Conservation (phyloP, 768 basidiomycete species). For the Amanita phalloides region DNA sequence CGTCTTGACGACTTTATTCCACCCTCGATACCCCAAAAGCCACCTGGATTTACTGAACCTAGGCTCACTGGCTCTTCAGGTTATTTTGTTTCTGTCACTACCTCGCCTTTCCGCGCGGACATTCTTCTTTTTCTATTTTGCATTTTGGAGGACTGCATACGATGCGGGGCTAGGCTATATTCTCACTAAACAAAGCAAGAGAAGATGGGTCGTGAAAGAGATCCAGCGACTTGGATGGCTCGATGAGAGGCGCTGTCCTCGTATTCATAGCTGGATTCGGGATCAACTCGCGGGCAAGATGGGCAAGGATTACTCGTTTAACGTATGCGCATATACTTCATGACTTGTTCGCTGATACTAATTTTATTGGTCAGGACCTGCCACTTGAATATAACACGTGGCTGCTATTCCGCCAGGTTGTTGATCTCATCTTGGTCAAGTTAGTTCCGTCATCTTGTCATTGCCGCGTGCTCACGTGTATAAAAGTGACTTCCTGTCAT, state of each 20-base stretch:
- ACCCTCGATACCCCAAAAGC: conserved; percentile 76
- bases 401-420: conserved; percentile 92
- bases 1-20: conserved; percentile 75
- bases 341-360: conserved; percentile 3
- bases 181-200: conserved; percentile 91
- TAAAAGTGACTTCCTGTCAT: conserved; percentile 83
- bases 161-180: conserved; percentile 92
- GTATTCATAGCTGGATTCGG: conserved; percentile 72
- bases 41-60: conserved; percentile 84
- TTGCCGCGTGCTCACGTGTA: background rate
- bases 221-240: conserved; percentile 81
- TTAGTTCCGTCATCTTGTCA: conserved; percentile 24
- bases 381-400: conserved; percentile 94
- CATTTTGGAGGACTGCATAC: conserved; percentile 88
- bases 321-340: conserved; percentile 27
- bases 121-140: conserved; percentile 87
- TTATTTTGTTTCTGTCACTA: conserved; percentile 61
- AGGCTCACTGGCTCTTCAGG: conserved; percentile 65
- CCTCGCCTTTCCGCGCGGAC: conserved; percentile 40
- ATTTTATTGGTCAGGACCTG: conserved; percentile 43
- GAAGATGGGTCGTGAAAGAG: conserved; percentile 83
- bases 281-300: conserved; percentile 84
- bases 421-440: conserved; percentile 96
- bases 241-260: conserved; percentile 56
- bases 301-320: conserved; percentile 90